Conservation (phyloP, 73 alveolate genomes). For the Paramecium octaurelia region DNA sequence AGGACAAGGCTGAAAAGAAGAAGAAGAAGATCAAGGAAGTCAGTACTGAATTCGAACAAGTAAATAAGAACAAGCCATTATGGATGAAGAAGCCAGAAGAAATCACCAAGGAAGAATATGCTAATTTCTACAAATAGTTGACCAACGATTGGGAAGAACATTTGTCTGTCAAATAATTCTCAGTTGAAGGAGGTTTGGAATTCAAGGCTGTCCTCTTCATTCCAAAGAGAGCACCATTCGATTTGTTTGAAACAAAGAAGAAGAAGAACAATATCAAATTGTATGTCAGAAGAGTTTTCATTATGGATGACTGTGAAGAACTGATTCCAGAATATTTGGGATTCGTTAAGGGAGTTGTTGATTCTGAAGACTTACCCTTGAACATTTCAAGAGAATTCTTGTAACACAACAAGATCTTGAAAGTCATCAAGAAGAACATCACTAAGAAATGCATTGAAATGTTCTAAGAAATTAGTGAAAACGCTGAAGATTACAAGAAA, state of each 20-base stretch:
- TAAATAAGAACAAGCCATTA: slow-evolving; percentile 99
- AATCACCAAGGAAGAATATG: slow-evolving; percentile 98
- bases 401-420: slow-evolving; percentile 98
- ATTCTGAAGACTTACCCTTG: slow-evolving; percentile 98
- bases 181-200: slow-evolving; percentile 99
- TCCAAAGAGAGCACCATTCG: slow-evolving; percentile 99
- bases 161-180: slow-evolving; percentile 98
- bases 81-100: slow-evolving; percentile 99
- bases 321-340: slow-evolving; percentile 99
- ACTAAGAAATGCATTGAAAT: slow-evolving; percentile 99
- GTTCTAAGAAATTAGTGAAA: slow-evolving; percentile 97
- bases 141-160: slow-evolving; percentile 99
- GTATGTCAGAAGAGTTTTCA: slow-evolving; percentile 99
- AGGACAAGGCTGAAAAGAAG: slow-evolving; percentile 90
- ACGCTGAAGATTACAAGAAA: slow-evolving; percentile 98
- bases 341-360: slow-evolving; percentile 99
- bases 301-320: slow-evolving; percentile 99
- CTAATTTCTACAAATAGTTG: slow-evolving; percentile 96
- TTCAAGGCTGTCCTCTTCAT: slow-evolving; percentile 99
- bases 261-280: slow-evolving; percentile 97
- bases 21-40: slow-evolving; percentile 98
- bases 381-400: slow-evolving; percentile 99
- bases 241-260: slow-evolving; percentile 99
- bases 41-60: slow-evolving; percentile 97
- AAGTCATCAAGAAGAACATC: slow-evolving; percentile 98